Evolutionary conservation across 2,329 filamentous ascomycete genomes (phyloP).

Genomic region (Sporothrix phasma): DNA sequence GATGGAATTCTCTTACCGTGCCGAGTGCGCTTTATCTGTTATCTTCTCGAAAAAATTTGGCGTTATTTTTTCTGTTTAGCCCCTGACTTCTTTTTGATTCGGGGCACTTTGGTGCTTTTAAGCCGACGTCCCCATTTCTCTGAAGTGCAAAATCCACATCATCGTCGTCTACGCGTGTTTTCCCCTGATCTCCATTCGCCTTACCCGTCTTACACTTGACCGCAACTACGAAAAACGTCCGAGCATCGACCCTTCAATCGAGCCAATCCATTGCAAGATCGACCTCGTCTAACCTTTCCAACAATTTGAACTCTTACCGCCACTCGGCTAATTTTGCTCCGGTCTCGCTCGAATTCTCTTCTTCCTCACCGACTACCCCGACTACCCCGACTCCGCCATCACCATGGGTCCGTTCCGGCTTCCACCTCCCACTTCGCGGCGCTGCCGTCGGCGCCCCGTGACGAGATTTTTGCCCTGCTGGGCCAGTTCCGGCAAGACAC

Average conservation of each 20-base stretch:
- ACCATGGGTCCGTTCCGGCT: background rate
- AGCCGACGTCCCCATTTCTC: background rate
- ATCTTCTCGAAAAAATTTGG: background rate
- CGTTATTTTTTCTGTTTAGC: background rate
- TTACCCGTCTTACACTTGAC: background rate
- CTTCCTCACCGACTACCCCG: background rate
- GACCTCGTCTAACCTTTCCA: background rate
- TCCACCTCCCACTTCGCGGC: background rate
- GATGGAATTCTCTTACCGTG: background rate
- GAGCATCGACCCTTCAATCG: background rate
- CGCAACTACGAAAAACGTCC: background rate
- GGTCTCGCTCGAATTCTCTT: too few species aligned
- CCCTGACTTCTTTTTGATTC: background rate
- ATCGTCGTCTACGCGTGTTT: background rate
- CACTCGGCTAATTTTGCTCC: too few species aligned
- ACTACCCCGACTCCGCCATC: background rate
- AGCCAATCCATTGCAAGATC: background rate
- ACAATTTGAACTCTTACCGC: background rate
- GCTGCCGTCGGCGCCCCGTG: background rate
- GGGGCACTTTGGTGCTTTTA: background rate
- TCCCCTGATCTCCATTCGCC: background rate
- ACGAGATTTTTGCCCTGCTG: conserved; percentile 2
- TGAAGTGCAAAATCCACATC: background rate
- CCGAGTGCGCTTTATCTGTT: background rate
- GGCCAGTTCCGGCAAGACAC: background rate